Evolutionary conservation across 2,329 filamentous ascomycete species (phyloP), one percentile per base, ranked within the genome.

Genomic region (Colletotrichum agaves): DNA sequence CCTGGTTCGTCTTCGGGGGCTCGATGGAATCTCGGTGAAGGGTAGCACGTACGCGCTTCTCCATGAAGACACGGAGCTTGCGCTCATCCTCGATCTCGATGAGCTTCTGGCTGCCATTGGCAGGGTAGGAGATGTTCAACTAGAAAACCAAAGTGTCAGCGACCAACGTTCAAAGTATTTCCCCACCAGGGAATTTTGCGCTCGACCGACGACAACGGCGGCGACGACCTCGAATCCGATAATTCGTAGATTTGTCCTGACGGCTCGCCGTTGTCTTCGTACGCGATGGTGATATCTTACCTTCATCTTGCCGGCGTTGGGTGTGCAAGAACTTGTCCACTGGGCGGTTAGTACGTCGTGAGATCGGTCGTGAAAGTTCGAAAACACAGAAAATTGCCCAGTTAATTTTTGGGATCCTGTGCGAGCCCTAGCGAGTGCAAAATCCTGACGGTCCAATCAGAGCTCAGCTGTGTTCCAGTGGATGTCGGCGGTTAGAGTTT

Each of bases 41-140:
- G 2, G 21, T 23, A 49, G 11, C 73, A 88, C 89, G 82, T 90
- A 92, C 92, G 85, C 93, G 93, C 90, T 94, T 94, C 85, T 98
- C 96, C 91, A 97, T 94, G 91, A 98, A 98, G 87, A 96, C 89
- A 83, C 93, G 92, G 84, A 98, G 90, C 90, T 97, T 98, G 87
- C 94, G 94, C 87, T 99, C 97, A 92, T 99, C 97, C 81, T 99
- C 96, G 79, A 99, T 87, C 78, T 99, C 97, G 87, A 99, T 91
- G 83, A 99, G 90, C 90, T 99, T 99, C 86, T 99, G 96, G 81
- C 94, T 96, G 91, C 96, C 96, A 87, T 98, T 98, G 91, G 95
- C 93, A 87, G 96, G 96, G 91, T 94, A 97, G 78, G 84, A 87
- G 79, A 89, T 87, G 86, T 89, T 89, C 84, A 89, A 83, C 87